These are phyloP conservation scores for Juglanconis sp. DNA, from an alignment of 2,329 filamentous ascomycete genomes.

Conservation along the genomic window DNA sequence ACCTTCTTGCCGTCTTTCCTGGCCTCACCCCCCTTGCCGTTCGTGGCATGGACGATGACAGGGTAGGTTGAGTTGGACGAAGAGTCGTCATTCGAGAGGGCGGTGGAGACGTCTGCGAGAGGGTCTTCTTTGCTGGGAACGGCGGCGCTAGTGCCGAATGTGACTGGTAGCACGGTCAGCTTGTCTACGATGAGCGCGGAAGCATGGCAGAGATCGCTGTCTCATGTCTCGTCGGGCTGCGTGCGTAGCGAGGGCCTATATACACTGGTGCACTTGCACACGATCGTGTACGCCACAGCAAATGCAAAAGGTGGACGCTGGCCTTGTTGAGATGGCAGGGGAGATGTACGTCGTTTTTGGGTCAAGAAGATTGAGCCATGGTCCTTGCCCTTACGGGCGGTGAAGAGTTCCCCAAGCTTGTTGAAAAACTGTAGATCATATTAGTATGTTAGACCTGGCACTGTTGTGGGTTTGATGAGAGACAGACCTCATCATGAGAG, in stretches of 20 bases:
- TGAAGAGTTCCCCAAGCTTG: constrained; percentile 65
- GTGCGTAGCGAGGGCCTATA: too few relatives aligned
- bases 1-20: constrained; percentile 53
- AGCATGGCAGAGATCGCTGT: too few relatives aligned
- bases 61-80: constrained; percentile 35
- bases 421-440: constrained; percentile 64
- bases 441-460: constrained; percentile 14
- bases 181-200: not conserved
- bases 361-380: constrained; percentile 72
- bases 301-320: not conserved
- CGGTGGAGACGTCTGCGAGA: constrained; percentile 58
- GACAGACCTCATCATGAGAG: constrained; percentile 38
- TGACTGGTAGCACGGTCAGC: constrained; percentile 32
- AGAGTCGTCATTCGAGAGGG: constrained; percentile 45
- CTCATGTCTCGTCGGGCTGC: too few relatives aligned
- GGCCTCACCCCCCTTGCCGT: constrained; percentile 63
- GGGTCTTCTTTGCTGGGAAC: constrained; percentile 45
- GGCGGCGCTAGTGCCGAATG: constrained; percentile 41
- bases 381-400: constrained; percentile 61
- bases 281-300: too few relatives aligned
- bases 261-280: too few relatives aligned
- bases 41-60: constrained; percentile 78
- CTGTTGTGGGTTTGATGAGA: too few relatives aligned
- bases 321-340: not conserved
- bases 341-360: constrained; percentile 65